Evolutionary conservation across 495 filamentous ascomycete species (phyloP).

Genomic region (Neurospora hispaniola): DNA sequence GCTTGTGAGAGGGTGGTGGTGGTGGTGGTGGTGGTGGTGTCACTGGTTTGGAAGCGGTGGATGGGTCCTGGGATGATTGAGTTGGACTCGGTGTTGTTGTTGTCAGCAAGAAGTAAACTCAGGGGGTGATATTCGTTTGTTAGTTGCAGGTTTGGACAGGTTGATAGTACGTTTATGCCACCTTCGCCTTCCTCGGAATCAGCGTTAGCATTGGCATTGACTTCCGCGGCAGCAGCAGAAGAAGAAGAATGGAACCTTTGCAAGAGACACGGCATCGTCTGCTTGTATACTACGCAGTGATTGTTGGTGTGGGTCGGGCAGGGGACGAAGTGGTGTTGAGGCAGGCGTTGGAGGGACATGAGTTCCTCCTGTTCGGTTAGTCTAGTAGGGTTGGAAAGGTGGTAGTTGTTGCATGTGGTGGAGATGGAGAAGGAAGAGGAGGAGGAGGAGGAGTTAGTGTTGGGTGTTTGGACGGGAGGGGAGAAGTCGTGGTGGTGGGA

Average conservation of each 20-base stretch:
- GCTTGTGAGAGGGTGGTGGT: neutral
- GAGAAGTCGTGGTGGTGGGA: neutral
- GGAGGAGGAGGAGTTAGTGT: neutral
- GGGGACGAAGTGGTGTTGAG: neutral
- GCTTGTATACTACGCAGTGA: neutral
- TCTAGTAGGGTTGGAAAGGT: neutral
- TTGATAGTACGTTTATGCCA: neutral
- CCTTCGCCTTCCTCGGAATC: neutral
- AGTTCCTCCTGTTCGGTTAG: neutral
- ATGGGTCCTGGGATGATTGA: neutral
- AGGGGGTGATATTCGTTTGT: neutral
- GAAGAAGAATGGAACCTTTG: neutral
- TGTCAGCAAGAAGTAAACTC: neutral
- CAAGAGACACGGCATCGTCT: neutral
- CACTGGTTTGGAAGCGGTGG: neutral
- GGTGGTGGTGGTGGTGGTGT: neutral
- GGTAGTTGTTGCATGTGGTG: neutral
- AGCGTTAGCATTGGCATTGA: neutral
- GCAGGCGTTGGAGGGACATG: neutral
- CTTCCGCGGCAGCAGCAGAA: neutral
- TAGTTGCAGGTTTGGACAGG: neutral
- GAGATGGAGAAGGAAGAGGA: too few species aligned
- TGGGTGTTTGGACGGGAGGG: neutral
- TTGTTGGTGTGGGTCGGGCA: neutral
- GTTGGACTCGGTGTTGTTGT: neutral